phyloP scores from a whole-genome alignment of 176 grass and related monocot species.

The Thalia dealbata region DNA sequence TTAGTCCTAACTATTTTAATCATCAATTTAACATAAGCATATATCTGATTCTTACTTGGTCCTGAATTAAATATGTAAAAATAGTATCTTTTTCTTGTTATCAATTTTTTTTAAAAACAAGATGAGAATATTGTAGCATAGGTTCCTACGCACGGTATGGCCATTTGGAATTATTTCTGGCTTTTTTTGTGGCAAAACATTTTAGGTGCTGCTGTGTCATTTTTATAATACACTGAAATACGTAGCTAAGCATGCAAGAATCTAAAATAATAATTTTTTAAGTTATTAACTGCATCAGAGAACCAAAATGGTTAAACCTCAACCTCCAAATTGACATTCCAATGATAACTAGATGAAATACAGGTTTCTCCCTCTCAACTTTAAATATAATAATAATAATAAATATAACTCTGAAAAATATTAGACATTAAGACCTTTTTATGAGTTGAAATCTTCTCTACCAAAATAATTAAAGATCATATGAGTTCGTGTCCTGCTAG shows the following conservation, averaged over 20 bases:
- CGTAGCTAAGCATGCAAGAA: not conserved
- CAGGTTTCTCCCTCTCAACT: too few species aligned
- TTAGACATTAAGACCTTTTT: not conserved
- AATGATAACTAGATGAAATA: not conserved
- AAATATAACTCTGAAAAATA: not conserved
- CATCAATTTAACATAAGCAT: not conserved
- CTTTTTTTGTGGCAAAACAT: too few species aligned
- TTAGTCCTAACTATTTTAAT: not conserved
- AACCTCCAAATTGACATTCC: not conserved
- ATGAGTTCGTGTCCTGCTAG: not conserved
- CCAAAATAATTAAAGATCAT: not conserved
- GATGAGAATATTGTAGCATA: not conserved
- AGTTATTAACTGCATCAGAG: not conserved
- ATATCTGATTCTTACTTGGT: not conserved
- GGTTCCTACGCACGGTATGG: not conserved
- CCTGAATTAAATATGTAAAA: not conserved
- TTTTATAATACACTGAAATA: not conserved
- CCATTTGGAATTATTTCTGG: too few species aligned
- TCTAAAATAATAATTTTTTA: not conserved
- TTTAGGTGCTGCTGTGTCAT: not conserved
- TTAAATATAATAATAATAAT: not conserved
- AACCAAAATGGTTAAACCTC: not conserved
- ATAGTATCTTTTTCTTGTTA: not conserved
- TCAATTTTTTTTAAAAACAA: not conserved
- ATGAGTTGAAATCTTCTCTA: not conserved